Evolutionary conservation across 768 basidiomycete species (phyloP).

Genomic region (Kwoniella dejecticola): DNA sequence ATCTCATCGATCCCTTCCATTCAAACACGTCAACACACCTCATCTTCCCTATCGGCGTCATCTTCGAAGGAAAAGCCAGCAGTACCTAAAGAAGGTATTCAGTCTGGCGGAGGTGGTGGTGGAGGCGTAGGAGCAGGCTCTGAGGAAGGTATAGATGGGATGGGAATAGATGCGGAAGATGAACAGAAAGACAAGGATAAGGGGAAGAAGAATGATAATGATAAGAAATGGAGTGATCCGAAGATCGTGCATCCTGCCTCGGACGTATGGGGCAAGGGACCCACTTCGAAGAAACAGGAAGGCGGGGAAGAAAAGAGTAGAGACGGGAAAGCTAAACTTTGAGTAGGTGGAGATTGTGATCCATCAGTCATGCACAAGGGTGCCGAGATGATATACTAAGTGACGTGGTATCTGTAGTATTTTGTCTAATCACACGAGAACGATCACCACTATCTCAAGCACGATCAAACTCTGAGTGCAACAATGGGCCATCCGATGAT

Average conservation of each 20-base stretch:
- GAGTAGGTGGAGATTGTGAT: neutral
- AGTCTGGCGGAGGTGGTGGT: constrained; percentile 30
- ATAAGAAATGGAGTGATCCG: constrained; percentile 28
- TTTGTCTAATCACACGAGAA: no score
- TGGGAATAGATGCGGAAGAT: constrained; percentile 3
- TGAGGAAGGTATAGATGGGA: constrained; percentile 15
- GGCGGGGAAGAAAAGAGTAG: neutral
- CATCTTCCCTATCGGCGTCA: neutral
- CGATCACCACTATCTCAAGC: no score
- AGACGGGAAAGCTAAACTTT: constrained; percentile 28
- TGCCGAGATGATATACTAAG: no score
- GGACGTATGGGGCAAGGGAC: constrained; percentile 28
- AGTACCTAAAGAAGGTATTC: constrained; percentile 16
- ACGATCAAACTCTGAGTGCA: no score
- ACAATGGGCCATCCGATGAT: no score
- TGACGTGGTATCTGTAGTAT: no score
- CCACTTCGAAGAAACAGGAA: neutral
- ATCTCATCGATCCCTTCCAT: constrained; percentile 19
- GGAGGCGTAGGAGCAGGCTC: constrained; percentile 28
- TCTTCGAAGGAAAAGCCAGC: neutral
- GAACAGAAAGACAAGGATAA: neutral
- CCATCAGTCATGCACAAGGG: no score
- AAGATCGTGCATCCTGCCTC: constrained; percentile 40
- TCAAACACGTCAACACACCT: constrained; percentile 11
- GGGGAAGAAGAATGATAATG: constrained; percentile 3